Evolutionary conservation across 2,329 filamentous ascomycete genomes (phyloP).

Genomic region (Colletotrichum tofieldiae): DNA sequence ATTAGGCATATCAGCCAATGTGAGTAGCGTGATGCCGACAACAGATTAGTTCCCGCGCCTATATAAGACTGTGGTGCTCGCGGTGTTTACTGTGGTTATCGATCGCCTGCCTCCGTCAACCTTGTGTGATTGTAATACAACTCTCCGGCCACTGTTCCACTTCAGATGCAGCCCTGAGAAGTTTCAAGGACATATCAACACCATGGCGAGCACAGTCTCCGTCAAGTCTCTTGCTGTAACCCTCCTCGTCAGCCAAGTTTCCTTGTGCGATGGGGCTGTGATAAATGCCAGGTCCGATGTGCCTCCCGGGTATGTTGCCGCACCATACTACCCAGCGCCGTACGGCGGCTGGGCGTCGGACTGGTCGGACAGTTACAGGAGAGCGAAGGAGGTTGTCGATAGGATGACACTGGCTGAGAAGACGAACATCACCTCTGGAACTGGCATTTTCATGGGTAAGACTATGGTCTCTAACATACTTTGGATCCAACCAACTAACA

Average conservation of each 20-base stretch:
- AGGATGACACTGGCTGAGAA: constrained; percentile 87
- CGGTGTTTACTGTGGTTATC: not conserved
- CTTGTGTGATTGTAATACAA: not conserved
- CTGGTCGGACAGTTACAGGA: constrained; percentile 80
- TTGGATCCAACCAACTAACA: constrained; percentile 32
- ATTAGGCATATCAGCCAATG: not conserved
- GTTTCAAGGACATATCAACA: not conserved
- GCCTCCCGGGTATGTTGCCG: constrained; percentile 56
- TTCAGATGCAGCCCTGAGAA: not conserved
- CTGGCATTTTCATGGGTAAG: constrained; percentile 79
- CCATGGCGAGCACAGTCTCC: constrained; percentile 20
- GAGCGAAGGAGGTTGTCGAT: constrained; percentile 77
- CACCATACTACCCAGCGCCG: constrained; percentile 81
- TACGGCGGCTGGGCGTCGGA: constrained; percentile 79
- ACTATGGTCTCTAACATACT: not conserved
- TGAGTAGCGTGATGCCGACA: not conserved
- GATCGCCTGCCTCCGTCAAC: not conserved
- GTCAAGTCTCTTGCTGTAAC: constrained; percentile 28
- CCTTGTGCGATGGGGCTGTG: constrained; percentile 23
- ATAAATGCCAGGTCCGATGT: constrained; percentile 36
- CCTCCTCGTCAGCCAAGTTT: constrained; percentile 33
- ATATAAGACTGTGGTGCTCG: constrained; percentile 10
- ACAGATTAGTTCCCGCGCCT: not conserved
- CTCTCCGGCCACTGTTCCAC: not conserved
- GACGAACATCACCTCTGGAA: constrained; percentile 82